phyloP scores from a whole-genome alignment of 1,284 basidiomycete species.

The Coniferiporia weirii region DNA sequence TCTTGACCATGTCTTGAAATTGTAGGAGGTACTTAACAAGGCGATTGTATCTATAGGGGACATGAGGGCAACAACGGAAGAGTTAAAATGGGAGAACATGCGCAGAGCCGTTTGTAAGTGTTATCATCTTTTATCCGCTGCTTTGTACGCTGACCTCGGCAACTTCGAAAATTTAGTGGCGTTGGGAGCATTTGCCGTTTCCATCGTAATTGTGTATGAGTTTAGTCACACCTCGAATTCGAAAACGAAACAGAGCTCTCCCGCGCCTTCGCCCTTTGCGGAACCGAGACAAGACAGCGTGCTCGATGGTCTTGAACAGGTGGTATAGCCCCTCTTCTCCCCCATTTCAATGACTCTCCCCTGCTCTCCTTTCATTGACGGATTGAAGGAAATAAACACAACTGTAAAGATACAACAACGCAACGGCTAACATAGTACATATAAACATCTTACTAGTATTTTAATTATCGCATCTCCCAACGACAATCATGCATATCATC shows the following conservation, averaged over 20 bases:
- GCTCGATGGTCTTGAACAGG: constrained; percentile 14
- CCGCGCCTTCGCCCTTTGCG: neutral
- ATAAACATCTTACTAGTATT: neutral
- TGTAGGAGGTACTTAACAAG: constrained; percentile 81
- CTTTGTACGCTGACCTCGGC: neutral
- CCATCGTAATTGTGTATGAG: constrained; percentile 67
- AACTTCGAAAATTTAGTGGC: constrained; percentile 39
- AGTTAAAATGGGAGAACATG: constrained; percentile 90
- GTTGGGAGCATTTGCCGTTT: constrained; percentile 56
- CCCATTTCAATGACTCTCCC: neutral
- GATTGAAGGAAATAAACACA: neutral
- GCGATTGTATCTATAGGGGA: constrained; percentile 82
- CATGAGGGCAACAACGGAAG: constrained; percentile 81
- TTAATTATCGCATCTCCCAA: neutral
- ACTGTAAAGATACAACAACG: neutral
- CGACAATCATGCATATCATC: neutral
- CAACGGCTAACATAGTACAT: neutral
- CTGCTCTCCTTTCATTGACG: neutral
- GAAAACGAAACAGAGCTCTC: constrained; percentile 24
- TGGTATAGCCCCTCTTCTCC: neutral
- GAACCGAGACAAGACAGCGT: constrained; percentile 1
- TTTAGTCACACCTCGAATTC: constrained; percentile 37
- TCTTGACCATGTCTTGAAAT: constrained; percentile 4
- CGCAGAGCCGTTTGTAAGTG: constrained; percentile 76
- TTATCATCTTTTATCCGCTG: neutral